Conservation (phyloP, 164 flowering plant species). For the Santalum album region DNA sequence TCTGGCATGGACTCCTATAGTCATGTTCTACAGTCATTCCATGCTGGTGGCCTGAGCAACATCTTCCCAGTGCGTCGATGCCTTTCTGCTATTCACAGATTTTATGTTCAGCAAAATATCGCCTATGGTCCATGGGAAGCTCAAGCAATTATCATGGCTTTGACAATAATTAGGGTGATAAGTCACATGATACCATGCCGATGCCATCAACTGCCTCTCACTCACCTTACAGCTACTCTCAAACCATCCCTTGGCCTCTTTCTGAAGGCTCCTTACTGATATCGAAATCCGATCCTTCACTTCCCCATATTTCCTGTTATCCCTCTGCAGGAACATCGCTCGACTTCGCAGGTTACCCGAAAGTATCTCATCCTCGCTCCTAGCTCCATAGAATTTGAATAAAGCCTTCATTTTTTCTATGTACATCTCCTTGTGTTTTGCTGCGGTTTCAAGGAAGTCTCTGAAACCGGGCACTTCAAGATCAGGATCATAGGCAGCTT, state of each 20-base stretch:
- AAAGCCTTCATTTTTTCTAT: conserved; percentile 38
- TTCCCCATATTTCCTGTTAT: conserved; percentile 56
- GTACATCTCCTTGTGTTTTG: conserved; percentile 44
- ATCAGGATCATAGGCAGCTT: conserved; percentile 49
- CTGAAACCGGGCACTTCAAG: conserved; percentile 66
- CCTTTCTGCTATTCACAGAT: conserved; percentile 20
- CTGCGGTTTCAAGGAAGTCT: conserved; percentile 47
- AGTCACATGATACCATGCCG: conserved; percentile 91
- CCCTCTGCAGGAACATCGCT: conserved; percentile 44
- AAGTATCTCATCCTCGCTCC: conserved; percentile 66
- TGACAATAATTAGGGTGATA: conserved; percentile 47
- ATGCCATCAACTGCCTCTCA: conserved; percentile 50
- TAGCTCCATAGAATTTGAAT: conserved; percentile 61
- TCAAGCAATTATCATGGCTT: conserved; percentile 32
- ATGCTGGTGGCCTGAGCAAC: too few relatives aligned
- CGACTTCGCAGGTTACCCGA: conserved; percentile 55
- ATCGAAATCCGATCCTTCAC: conserved; percentile 65
- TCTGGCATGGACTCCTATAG: too few relatives aligned
- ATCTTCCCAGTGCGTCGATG: too few relatives aligned
- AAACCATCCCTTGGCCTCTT: conserved; percentile 71
- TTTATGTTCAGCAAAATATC: conserved; percentile 59
- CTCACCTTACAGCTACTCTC: conserved; percentile 34
- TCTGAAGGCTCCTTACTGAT: conserved; percentile 44
- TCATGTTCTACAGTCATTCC: too few relatives aligned
- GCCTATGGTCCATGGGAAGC: conserved; percentile 87